Evolutionary conservation across 768 basidiomycete genomes (phyloP).

Genomic region (Pluteus cervinus): DNA sequence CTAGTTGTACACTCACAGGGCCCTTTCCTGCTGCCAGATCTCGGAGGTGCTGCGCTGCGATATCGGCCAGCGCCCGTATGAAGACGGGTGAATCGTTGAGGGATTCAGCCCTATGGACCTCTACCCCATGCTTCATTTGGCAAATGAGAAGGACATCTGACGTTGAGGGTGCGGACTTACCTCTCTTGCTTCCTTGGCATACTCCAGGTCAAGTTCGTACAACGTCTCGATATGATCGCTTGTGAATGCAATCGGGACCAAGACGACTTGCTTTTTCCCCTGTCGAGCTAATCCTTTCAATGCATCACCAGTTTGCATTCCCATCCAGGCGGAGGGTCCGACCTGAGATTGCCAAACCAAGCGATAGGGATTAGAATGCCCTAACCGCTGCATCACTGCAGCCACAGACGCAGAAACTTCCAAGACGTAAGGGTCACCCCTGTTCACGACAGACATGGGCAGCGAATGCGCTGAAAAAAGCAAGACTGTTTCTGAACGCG

Average conservation of each 20-base stretch:
- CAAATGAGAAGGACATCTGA: conserved; percentile 11
- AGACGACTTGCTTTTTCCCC: conserved; percentile 68
- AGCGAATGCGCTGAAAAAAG: conserved; percentile 97
- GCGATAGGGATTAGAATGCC: conserved; percentile 79
- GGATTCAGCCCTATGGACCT: conserved; percentile 83
- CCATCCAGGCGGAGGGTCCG: conserved; percentile 97
- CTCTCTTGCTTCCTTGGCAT: conserved; percentile 84
- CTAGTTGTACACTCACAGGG: conserved; percentile 72
- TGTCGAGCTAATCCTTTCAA: conserved; percentile 80
- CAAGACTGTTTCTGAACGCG: conserved; percentile 70
- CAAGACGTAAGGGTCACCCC: conserved; percentile 94
- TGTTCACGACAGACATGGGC: conserved; percentile 97
- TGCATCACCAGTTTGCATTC: conserved; percentile 90
- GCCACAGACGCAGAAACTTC: conserved; percentile 94
- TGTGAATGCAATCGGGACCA: conserved; percentile 97
- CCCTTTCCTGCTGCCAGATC: conserved; percentile 54
- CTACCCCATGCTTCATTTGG: conserved; percentile 74
- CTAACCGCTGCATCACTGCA: conserved; percentile 86
- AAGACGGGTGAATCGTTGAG: conserved; percentile 96
- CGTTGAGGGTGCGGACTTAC: conserved; percentile 35
- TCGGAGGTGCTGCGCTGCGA: conserved; percentile 73
- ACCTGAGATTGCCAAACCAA: conserved; percentile 98
- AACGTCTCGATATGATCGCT: conserved; percentile 99
- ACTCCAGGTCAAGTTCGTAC: conserved; percentile 94
- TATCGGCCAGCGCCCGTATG: conserved; percentile 90